These are phyloP conservation scores for Bombardia bombarda DNA, from an alignment of 495 filamentous ascomycete genomes.

Conservation along the genomic window DNA sequence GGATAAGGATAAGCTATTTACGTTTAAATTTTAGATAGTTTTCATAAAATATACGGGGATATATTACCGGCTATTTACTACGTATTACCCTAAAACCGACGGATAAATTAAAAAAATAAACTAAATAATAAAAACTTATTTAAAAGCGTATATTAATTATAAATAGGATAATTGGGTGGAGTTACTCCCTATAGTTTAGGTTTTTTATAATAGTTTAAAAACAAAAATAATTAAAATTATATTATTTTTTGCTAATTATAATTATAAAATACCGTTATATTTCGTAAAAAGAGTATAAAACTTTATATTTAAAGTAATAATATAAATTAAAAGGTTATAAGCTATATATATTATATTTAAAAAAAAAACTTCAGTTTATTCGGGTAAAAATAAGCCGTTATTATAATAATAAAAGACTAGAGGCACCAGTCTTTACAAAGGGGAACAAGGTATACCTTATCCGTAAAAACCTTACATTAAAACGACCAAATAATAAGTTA, in stretches of 20 bases:
- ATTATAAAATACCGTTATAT: neutral
- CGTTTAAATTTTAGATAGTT: neutral
- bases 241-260: neutral
- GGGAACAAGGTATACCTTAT: too few species aligned
- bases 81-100: neutral
- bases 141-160: conserved; percentile 1
- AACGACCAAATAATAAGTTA: too few species aligned
- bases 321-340: neutral
- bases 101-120: neutral
- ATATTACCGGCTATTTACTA: neutral
- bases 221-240: neutral
- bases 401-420: neutral
- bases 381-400: neutral
- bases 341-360: neutral
- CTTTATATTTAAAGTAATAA: neutral
- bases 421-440: too few species aligned
- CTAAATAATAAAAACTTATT: conserved; percentile 1
- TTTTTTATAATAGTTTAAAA: neutral
- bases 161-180: conserved; percentile 2
- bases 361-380: neutral
- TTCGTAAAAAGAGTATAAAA: neutral
- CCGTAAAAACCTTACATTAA: too few species aligned
- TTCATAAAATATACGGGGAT: neutral
- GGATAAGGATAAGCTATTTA: neutral
- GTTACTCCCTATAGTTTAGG: neutral